phyloP scores from a whole-genome alignment of 1,284 basidiomycete genomes.

The Cryptococcus sp. region DNA sequence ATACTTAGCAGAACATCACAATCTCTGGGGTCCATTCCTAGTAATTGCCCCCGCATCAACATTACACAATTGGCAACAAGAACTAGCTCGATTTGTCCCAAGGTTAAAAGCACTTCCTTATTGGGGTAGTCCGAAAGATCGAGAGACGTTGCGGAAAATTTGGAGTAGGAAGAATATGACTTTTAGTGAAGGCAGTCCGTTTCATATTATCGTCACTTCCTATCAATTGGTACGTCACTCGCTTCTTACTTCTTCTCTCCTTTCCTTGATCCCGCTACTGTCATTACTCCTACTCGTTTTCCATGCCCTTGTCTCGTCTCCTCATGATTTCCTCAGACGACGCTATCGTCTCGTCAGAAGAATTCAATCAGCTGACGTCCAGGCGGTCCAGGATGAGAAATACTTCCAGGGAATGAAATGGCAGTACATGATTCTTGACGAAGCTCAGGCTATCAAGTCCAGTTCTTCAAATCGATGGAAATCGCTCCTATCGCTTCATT shows the following conservation, averaged over 20 bases:
- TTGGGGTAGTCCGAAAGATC: slow-evolving; percentile 97
- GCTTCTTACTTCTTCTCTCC: neutral
- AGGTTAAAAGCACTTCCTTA: slow-evolving; percentile 92
- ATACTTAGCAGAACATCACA: slow-evolving; percentile 93
- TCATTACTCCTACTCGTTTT: too few relatives aligned
- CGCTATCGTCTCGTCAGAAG: too few relatives aligned
- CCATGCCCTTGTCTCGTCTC: too few relatives aligned
- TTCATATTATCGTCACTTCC: slow-evolving; percentile 95
- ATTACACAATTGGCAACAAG: slow-evolving; percentile 99
- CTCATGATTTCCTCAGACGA: too few relatives aligned
- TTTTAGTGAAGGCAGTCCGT: slow-evolving; percentile 91
- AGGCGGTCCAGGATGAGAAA: slow-evolving; percentile 95
- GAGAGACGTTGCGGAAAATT: slow-evolving; percentile 88
- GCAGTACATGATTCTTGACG: slow-evolving; percentile 99
- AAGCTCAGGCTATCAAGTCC: slow-evolving; percentile 99
- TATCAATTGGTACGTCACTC: slow-evolving; percentile 77
- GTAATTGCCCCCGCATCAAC: slow-evolving; percentile 98
- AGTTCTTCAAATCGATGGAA: slow-evolving; percentile 98
- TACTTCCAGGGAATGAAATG: slow-evolving; percentile 98
- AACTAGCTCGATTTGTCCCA: slow-evolving; percentile 93
- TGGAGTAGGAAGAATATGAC: slow-evolving; percentile 98
- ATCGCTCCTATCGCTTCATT: slow-evolving; percentile 91
- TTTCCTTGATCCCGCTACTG: too few relatives aligned
- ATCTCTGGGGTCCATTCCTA: slow-evolving; percentile 99
- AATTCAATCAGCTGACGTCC: too few relatives aligned